phyloP scores from a whole-genome alignment of 164 flowering plant species.

The Litsea cubeba region DNA sequence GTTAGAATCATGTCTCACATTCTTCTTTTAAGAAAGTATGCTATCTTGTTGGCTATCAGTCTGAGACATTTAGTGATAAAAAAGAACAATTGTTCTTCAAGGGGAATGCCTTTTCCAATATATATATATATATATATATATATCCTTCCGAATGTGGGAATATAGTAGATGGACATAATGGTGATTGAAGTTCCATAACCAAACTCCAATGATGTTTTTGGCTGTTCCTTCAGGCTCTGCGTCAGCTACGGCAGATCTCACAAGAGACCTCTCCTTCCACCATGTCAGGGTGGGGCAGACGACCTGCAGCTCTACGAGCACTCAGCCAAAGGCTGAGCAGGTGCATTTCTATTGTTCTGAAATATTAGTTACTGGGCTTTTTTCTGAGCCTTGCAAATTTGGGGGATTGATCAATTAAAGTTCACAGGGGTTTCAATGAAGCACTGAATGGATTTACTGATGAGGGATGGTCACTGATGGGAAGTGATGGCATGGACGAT shows the following conservation, averaged over 20 bases:
- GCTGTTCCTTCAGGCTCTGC: slow-evolving; percentile 59
- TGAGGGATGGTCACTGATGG: slow-evolving; percentile 93
- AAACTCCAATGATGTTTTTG: background rate
- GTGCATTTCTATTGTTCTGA: slow-evolving; percentile 25
- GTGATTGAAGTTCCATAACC: no score
- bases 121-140: no score
- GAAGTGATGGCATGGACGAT: slow-evolving; percentile 85
- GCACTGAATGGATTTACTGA: slow-evolving; percentile 91
- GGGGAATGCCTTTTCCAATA: no score
- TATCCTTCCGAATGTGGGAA: background rate
- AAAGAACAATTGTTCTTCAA: no score
- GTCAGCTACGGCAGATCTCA: slow-evolving; percentile 86
- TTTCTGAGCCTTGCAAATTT: background rate
- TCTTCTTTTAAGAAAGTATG: background rate
- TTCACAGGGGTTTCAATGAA: slow-evolving; percentile 82
- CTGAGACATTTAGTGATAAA: no score
- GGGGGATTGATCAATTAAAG: slow-evolving; percentile 4
- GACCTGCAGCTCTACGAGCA: slow-evolving; percentile 80
- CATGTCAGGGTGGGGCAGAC: slow-evolving; percentile 67
- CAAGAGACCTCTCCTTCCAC: slow-evolving; percentile 68
- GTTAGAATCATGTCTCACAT: slow-evolving; percentile 28
- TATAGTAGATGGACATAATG: background rate
- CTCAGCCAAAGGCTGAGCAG: slow-evolving; percentile 88
- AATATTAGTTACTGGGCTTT: background rate
- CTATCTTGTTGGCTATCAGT: background rate